These are phyloP conservation scores for Trametes villosa DNA, from an alignment of 768 basidiomycete genomes.

Conservation along the genomic window DNA sequence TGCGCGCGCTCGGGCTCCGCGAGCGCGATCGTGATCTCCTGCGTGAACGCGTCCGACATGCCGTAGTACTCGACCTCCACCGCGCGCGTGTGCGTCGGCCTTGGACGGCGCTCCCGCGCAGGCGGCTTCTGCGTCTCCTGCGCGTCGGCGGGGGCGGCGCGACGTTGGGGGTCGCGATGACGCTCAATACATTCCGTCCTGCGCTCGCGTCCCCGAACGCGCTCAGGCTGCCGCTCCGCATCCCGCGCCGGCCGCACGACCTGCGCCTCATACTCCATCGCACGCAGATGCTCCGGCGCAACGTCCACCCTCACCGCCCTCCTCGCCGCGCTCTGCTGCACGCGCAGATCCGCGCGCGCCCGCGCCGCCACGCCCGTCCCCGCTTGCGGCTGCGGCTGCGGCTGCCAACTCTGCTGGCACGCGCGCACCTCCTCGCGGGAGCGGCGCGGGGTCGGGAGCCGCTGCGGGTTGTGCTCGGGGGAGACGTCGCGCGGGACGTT, in stretches of 20 bases:
- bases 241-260: conserved; percentile 10
- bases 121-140: not conserved
- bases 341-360: not conserved
- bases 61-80: conserved; percentile 17
- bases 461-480: conserved; percentile 18
- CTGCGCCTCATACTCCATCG: conserved; percentile 7
- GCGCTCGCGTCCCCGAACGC: not conserved
- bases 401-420: not conserved
- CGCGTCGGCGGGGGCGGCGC: not conserved
- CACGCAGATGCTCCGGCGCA: not conserved
- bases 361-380: not conserved
- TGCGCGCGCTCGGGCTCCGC: conserved; percentile 18
- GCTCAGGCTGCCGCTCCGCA: not conserved
- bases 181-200: not conserved
- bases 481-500: conserved; percentile 19
- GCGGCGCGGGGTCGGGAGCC: conserved; percentile 9
- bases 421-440: conserved; percentile 10
- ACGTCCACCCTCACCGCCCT: not conserved
- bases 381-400: not conserved
- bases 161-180: not conserved
- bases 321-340: not conserved
- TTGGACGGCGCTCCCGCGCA: not conserved
- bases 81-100: conserved; percentile 9
- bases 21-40: conserved; percentile 18
- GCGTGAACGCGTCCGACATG: conserved; percentile 12